Evolutionary conservation across 352 stramenopile genomes (phyloP).

Genomic region (Pythium scleroteichum): DNA sequence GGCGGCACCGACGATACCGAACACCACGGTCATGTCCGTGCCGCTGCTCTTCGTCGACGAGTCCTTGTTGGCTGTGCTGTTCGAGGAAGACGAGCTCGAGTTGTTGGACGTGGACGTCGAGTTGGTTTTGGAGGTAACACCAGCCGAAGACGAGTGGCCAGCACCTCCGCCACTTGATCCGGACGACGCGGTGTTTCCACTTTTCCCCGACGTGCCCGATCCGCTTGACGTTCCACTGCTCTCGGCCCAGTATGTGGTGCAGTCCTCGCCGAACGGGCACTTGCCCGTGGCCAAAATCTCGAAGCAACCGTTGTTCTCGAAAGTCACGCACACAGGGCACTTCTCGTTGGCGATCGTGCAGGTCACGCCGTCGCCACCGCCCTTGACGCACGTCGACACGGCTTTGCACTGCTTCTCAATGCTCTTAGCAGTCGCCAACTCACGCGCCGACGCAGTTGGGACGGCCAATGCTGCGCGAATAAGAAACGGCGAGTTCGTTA

Average conservation of each 20-base stretch:
- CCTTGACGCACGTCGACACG: constrained; percentile 37
- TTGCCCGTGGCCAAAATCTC: constrained; percentile 6
- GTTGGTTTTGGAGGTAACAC: neutral
- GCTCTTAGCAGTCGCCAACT: constrained; percentile 1
- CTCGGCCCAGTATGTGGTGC: constrained; percentile 15
- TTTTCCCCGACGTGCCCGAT: constrained; percentile 24
- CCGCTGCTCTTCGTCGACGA: constrained; percentile 18
- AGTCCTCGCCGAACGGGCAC: constrained; percentile 40
- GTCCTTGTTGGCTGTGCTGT: neutral
- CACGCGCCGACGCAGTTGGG: neutral
- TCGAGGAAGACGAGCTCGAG: constrained; percentile 3
- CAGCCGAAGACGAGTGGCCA: constrained; percentile 6
- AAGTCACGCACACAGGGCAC: constrained; percentile 41
- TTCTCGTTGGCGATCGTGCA: constrained; percentile 29
- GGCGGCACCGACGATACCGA: constrained; percentile 71
- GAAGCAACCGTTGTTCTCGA: constrained; percentile 37
- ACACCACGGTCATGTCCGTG: constrained; percentile 73
- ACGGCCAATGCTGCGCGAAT: constrained; percentile 7
- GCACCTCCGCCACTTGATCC: constrained; percentile 10
- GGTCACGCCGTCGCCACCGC: constrained; percentile 3
- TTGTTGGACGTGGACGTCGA: too few relatives aligned
- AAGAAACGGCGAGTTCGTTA: neutral
- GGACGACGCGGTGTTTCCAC: constrained; percentile 8
- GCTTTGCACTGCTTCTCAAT: constrained; percentile 26
- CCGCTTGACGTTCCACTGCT: neutral